Evolutionary conservation across 208 protist genomes (phyloP), one percentile per base, ranked within the genome.

Genomic region (Acanthamoeba polyphaga): DNA sequence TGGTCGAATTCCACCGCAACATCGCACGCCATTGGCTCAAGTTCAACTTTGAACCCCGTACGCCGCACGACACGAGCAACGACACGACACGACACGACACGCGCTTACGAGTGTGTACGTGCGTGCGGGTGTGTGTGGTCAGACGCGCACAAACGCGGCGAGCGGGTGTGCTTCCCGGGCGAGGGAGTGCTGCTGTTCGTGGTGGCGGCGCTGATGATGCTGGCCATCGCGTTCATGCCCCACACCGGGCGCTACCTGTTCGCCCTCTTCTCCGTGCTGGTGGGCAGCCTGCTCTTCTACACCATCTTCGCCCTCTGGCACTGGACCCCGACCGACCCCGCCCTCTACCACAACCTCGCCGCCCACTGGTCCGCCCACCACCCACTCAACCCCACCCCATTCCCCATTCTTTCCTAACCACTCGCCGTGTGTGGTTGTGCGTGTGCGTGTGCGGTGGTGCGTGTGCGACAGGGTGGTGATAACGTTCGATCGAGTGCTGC

Each of bases 21-120:
- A 87, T 87, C 78, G 78, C 78, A 8, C 43, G 78, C 24, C 78
- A 87, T 22, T 87, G 78, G 78, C 78, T 87, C 78, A 87, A 87
- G 49, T 87, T 87, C 49, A 87, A 87, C 51, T 87, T 64, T 24
- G 78, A 87, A 38, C 78, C 78, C 22, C 78, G 78, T 87, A 62
- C 51, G 46, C 32, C n/a, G 1, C 17, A 15, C 32, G 38, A 38
- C 17, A 24, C 34, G n/a, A 9, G 3, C 22, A 38, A 10, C 12
- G 13, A 74, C 70, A n/a, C 38, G 13, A 27, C n/a, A n/a, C 29
- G 10, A 43, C 66, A 43, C 66, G 29, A 38, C 66, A 74, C 70
- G 12, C 6, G 3, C 70, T 49, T 8, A 24, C 70, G n/a, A 6
- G 38, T 38, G 38, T 3, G 38, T 38, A 3, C 3, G 38, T 3